Evolutionary conservation across 2,329 filamentous ascomycete genomes (phyloP), one percentile per base, ranked within the genome.

Genomic region (Pestalotiopsis sp.): DNA sequence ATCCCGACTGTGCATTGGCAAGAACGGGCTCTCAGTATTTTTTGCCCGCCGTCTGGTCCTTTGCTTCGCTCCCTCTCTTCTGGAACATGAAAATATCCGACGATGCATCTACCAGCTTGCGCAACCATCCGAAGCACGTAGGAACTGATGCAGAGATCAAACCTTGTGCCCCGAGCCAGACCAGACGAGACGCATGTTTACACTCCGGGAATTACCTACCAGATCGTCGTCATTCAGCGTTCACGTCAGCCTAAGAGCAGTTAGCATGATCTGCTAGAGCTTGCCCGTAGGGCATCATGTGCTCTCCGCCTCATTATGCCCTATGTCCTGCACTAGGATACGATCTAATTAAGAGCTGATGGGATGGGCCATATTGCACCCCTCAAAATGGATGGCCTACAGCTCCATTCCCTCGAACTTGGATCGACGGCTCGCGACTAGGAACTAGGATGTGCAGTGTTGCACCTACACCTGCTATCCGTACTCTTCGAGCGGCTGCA

Each of bases 221-320:
- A 26, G 58, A 35, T 60, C 58, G 35, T 60, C 58, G 24, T 39
- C 58, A 60, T 17, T 60, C 58, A 60, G 58, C 58, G 20, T 60
- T 39, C 30, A 39, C 26, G 58, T 35, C 30, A 39, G 30, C n/a
- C 58, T 60, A 52, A 52, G 17, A 22, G 17, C 44, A 52, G 44
- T 52, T 52, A 52, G 44, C 44, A 52, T 52, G n/a, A 30, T 26
- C 14, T 40, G 30, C 58, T 35, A 58, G 22, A 35, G 22, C 58
- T 60, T 7, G 26, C 17, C 6, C 13, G 13, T 35, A 39, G 58
- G 58, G 24, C 24, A 44, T 48, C 26, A 48, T 48, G 60, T 48
- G 60, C 39, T 52, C 60, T 63, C 60, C 60, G 38, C 60, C 40
- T 63, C 38, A 63, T 63, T 63, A 48, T 63, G 38, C 60, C 60